Conservation (phyloP, 208 protist species). For the Wallacemonas sp. region DNA sequence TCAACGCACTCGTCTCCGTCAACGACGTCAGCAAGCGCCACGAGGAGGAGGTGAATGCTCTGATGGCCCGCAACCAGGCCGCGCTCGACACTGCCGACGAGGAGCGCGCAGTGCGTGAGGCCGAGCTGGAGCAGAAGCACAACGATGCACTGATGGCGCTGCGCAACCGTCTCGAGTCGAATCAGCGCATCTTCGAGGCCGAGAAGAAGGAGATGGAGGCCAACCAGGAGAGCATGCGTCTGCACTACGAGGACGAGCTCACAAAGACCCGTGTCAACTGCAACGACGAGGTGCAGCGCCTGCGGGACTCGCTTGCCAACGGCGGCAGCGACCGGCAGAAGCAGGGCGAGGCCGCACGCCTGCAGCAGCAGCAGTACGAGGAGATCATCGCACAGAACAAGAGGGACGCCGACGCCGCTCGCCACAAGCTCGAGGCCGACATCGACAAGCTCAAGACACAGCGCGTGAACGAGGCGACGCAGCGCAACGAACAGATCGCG, state of each 20-base stretch:
- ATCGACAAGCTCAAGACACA: conserved; percentile 17
- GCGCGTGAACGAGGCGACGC: conserved; percentile 4
- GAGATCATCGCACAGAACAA: conserved; percentile 27
- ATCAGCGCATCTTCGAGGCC: conserved; percentile 36
- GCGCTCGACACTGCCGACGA: conserved; percentile 20
- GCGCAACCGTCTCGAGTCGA: conserved; percentile 18
- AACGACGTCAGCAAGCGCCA: conserved; percentile 25
- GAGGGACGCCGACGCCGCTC: conserved; percentile 24
- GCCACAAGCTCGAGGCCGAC: conserved; percentile 12
- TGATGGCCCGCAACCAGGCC: conserved; percentile 22
- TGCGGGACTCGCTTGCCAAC: conserved; percentile 29
- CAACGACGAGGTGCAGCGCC: conserved; percentile 31
- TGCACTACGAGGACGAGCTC: conserved; percentile 39
- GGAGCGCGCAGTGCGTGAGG: conserved; percentile 18
- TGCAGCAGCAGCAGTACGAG: conserved; percentile 26
- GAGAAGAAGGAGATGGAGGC: conserved; percentile 32
- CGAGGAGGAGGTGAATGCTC: conserved; percentile 26
- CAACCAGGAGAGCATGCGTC: conserved; percentile 33
- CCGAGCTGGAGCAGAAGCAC: conserved; percentile 6
- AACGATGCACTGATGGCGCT: conserved; percentile 19
- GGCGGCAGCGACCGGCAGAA: conserved; percentile 32
- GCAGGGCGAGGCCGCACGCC: conserved; percentile 27
- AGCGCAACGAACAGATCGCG: conserved; percentile 20
- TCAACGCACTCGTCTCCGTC: conserved; percentile 15
- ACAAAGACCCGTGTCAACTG: conserved; percentile 24